Percentiles rank a stretch among this genome's conserved stretches.
These are phyloP conservation scores for Solanum chilense DNA, from an alignment of 257 asterid genomes.

Conservation along the genomic window DNA sequence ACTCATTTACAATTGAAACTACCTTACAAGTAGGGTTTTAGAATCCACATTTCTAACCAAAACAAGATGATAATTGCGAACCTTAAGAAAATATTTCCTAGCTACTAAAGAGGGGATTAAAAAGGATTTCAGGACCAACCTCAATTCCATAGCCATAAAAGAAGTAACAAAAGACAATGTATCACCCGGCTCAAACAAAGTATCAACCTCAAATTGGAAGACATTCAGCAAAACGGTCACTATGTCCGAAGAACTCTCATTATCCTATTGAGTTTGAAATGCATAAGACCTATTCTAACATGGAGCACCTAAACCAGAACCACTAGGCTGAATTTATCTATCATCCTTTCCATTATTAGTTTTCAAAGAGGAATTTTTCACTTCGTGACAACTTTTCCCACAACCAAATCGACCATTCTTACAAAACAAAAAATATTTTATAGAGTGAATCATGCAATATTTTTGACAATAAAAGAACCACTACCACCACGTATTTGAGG, in stretches of 20 bases:
- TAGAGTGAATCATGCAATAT: background rate
- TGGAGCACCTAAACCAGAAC: background rate
- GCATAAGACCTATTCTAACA: background rate
- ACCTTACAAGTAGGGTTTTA: background rate
- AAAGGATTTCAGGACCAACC: background rate
- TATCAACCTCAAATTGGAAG: background rate
- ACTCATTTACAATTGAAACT: background rate
- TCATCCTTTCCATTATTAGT: background rate
- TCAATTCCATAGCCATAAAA: background rate
- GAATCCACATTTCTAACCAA: background rate
- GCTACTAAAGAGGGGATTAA: background rate
- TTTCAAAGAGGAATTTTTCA: too few species aligned
- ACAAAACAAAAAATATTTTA: too few species aligned
- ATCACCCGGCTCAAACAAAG: background rate
- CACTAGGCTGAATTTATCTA: background rate
- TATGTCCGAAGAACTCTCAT: background rate
- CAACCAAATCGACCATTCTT: background rate
- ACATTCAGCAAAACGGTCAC: background rate
- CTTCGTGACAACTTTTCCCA: background rate
- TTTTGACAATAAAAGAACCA: background rate
- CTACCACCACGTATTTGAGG: background rate
- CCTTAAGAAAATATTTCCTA: background rate
- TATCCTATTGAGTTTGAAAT: background rate
- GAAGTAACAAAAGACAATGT: background rate
- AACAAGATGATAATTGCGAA: background rate